Percentiles rank a stretch among this genome's conserved stretches.
These are phyloP conservation scores for Tripidium arundinaceum DNA, from an alignment of 202 grass and related monocot species.

Conservation along the genomic window DNA sequence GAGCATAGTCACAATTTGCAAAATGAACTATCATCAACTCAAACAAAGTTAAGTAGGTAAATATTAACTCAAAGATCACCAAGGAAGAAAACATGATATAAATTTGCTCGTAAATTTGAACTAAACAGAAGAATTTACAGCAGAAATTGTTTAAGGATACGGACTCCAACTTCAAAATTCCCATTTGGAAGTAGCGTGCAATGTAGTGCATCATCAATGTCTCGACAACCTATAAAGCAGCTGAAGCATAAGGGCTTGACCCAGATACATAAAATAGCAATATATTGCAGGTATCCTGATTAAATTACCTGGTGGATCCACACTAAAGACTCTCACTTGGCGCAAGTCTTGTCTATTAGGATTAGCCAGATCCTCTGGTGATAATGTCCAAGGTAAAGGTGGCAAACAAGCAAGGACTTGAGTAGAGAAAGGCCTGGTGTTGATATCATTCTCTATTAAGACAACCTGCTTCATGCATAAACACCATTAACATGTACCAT, in stretches of 20 bases:
- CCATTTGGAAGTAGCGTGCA: constrained; percentile 88
- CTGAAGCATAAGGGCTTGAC: constrained; percentile 22
- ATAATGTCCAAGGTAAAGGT: constrained; percentile 89
- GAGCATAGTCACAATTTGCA: constrained; percentile 15
- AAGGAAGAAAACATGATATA: constrained; percentile 7
- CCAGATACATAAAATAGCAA: constrained; percentile 24
- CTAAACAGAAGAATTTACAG: constrained; percentile 1
- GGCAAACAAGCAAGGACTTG: constrained; percentile 98
- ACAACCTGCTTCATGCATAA: constrained; percentile 70
- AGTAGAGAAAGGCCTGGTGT: constrained; percentile 88
- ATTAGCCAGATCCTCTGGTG: constrained; percentile 82
- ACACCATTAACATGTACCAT: constrained; percentile 35
- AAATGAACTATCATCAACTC: not conserved
- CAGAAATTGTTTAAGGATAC: constrained; percentile 56
- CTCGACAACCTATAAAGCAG: constrained; percentile 76
- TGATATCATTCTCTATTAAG: constrained; percentile 98
- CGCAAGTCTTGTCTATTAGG: constrained; percentile 77
- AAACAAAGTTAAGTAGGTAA: not conserved
- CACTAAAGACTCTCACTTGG: constrained; percentile 87
- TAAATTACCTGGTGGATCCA: constrained; percentile 90
- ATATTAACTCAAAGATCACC: constrained; percentile 16
- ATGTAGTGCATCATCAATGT: constrained; percentile 99
- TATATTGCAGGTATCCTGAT: constrained; percentile 5
- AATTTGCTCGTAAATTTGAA: constrained; percentile 18
- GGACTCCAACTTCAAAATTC: constrained; percentile 99